Evolutionary conservation across 805 yeast genomes (phyloP).

Genomic region (Saccharomyces kudriavzevii): DNA sequence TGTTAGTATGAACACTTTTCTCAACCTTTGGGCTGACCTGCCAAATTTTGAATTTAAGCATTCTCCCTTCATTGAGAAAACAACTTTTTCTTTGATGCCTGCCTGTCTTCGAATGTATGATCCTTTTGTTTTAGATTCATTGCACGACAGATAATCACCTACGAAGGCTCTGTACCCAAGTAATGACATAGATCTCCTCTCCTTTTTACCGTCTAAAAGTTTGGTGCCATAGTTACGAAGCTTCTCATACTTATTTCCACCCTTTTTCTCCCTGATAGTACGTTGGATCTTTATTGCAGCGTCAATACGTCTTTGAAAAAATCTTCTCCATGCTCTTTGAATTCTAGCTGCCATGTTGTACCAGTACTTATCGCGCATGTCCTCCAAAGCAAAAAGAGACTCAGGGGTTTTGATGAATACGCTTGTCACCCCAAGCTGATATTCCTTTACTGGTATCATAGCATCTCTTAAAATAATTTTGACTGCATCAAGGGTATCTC

Average conservation of each 20-base stretch:
- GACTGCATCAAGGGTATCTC: conserved; percentile 49
- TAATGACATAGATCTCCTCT: conserved; percentile 81
- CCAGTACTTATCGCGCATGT: conserved; percentile 96
- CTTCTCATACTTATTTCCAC: conserved; percentile 76
- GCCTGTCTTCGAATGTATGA: conserved; percentile 60
- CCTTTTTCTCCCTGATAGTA: conserved; percentile 71
- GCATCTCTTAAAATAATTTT: conserved; percentile 46
- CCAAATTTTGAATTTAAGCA: conserved; percentile 81
- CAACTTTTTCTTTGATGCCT: conserved; percentile 61
- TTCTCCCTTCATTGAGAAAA: conserved; percentile 79
- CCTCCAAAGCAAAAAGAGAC: conserved; percentile 88
- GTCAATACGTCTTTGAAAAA: conserved; percentile 69
- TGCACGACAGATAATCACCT: conserved; percentile 92
- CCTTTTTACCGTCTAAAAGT: conserved; percentile 65
- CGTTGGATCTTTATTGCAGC: conserved; percentile 78
- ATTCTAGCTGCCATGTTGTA: conserved; percentile 95
- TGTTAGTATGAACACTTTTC: conserved; percentile 67
- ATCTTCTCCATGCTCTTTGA: conserved; percentile 93
- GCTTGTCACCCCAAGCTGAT: conserved; percentile 84
- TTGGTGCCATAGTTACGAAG: conserved; percentile 77
- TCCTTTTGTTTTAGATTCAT: conserved; percentile 69
- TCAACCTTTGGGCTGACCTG: conserved; percentile 73
- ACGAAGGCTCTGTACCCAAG: conserved; percentile 79
- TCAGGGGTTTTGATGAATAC: conserved; percentile 96
- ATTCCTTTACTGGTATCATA: conserved; percentile 71